Percentiles rank a stretch among this genome's conserved stretches.
phyloP scores from a whole-genome alignment of 2,329 filamentous ascomycete genomes.

The Nigrospora osmanthi region DNA sequence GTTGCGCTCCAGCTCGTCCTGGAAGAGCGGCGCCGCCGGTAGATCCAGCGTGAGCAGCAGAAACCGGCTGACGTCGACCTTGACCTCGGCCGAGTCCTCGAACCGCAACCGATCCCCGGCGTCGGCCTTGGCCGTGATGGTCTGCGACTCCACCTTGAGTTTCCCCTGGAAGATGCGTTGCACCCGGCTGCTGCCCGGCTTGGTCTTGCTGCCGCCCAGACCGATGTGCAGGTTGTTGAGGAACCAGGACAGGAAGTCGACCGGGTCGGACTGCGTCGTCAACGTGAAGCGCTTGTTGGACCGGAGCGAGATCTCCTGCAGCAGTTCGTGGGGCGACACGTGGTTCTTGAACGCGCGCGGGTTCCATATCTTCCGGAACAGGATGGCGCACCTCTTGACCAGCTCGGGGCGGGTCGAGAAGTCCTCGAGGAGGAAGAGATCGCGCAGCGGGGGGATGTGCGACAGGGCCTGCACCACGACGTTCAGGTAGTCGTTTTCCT shows the following conservation, averaged over 20 bases:
- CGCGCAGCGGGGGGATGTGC: slow-evolving; percentile 82
- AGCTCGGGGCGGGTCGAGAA: slow-evolving; percentile 68
- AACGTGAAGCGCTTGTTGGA: slow-evolving; percentile 91
- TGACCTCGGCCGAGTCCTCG: slow-evolving; percentile 79
- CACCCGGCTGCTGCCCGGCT: slow-evolving; percentile 75
- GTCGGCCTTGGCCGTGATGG: slow-evolving; percentile 86
- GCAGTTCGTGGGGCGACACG: slow-evolving; percentile 92
- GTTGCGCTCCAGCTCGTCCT: slow-evolving; percentile 88
- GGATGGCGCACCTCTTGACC: slow-evolving; percentile 76
- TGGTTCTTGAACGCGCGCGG: slow-evolving; percentile 92
- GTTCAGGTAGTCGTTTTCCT: slow-evolving; percentile 98
- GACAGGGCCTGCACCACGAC: slow-evolving; percentile 87
- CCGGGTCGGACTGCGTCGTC: slow-evolving; percentile 85
- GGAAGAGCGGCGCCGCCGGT: slow-evolving; percentile 86
- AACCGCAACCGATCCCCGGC: slow-evolving; percentile 83
- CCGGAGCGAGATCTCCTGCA: slow-evolving; percentile 85
- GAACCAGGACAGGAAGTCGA: slow-evolving; percentile 96
- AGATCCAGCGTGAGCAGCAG: slow-evolving; percentile 90
- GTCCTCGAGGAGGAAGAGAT: slow-evolving; percentile 85
- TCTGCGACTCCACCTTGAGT: slow-evolving; percentile 86
- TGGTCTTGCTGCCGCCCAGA: slow-evolving; percentile 82
- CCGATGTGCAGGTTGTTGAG: slow-evolving; percentile 91
- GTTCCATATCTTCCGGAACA: slow-evolving; percentile 98
- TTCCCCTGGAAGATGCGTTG: slow-evolving; percentile 92
- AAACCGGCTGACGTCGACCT: slow-evolving; percentile 70